These are phyloP conservation scores for Lavandula angustifolia DNA, from an alignment of 257 asterid species.

Conservation along the genomic window DNA sequence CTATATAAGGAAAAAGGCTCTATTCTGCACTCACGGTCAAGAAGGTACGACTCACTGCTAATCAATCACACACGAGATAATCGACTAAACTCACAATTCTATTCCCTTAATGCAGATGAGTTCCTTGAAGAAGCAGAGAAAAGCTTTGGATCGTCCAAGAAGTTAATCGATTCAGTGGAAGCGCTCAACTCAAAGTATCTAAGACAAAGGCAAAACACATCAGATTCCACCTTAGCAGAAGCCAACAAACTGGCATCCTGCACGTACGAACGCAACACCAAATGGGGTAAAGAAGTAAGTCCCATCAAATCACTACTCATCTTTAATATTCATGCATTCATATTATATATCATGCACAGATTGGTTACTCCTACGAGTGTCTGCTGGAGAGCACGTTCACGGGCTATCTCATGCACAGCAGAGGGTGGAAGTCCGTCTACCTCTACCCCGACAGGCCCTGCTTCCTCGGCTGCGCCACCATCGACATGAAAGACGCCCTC, in stretches of 20 bases:
- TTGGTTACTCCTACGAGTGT: slow-evolving; percentile 71
- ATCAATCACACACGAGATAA: no score
- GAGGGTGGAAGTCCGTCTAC: slow-evolving; percentile 61
- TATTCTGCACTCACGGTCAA: slow-evolving; percentile 50
- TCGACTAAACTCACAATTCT: no score
- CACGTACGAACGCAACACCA: slow-evolving; percentile 62
- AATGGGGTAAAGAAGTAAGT: slow-evolving; percentile 81
- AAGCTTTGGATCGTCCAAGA: slow-evolving; percentile 51
- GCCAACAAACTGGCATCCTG: slow-evolving; percentile 71
- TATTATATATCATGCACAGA: no score
- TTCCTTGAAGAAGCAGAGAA: slow-evolving; percentile 43
- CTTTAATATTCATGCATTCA: no score
- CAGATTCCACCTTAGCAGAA: slow-evolving; percentile 47
- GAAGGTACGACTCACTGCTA: slow-evolving; percentile 37
- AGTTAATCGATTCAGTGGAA: slow-evolving; percentile 52
- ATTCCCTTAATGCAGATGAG: slow-evolving; percentile 39
- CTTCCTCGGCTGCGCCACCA: slow-evolving; percentile 61
- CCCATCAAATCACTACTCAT: background rate
- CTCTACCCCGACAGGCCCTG: slow-evolving; percentile 61
- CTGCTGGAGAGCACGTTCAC: slow-evolving; percentile 72
- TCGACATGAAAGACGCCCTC: slow-evolving; percentile 65
- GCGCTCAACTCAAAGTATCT: slow-evolving; percentile 30
- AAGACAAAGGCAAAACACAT: slow-evolving; percentile 14
- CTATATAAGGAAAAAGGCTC: slow-evolving; percentile 64
- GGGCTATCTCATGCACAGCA: slow-evolving; percentile 54